Evolutionary conservation across 495 filamentous ascomycete genomes (phyloP), one percentile per base, ranked within the genome.

Genomic region (Neurospora sp.): DNA sequence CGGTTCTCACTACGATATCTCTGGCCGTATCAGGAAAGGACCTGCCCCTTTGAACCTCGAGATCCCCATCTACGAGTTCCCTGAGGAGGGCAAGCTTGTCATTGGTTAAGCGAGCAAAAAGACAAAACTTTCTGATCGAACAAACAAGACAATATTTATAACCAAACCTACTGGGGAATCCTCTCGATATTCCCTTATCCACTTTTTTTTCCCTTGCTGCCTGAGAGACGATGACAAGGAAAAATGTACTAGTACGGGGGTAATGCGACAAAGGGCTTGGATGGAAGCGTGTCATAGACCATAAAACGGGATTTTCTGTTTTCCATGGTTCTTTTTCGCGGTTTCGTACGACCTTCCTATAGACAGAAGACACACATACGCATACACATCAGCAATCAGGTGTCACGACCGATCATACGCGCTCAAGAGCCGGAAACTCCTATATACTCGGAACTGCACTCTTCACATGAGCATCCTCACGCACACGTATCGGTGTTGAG

Each of bases 1-100:
- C 89, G 96, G 96, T 82, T 97, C 94, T 72, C 96, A 99, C 87
- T 99, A 99, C 89, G 96, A 99, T 84, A 97, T 99, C 84, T 97
- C 93, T 74, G 96, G 96, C 81, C 93, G 96, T 82, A 91, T 94
- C 85, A 90, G 96, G 84, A 97, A 92, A 88, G 96, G 96, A 31
- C 96, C 96, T 69, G 96, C 96, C 72, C 96, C 96, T 75, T 88
- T 98, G 79, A 99, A 99, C 88, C 88, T 99, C 78, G 96, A 97
- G 89, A 90, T 99, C 76, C 96, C 96, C 74, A 77, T 80, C 79
- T 99, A 99, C 87, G 91, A 90, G 76, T 94, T 96, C 88, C 87
- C 91, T 75, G 90, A 92, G 79, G 93, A 94, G 27, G 89, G 89
- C 75, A 89, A 88, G 83, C 86, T 96, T 70, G 78, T 94, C 76